Percentiles rank a stretch among this genome's conserved stretches.
phyloP scores from a whole-genome alignment of 2,329 filamentous ascomycete species.

The Metarhizium rileyi region DNA sequence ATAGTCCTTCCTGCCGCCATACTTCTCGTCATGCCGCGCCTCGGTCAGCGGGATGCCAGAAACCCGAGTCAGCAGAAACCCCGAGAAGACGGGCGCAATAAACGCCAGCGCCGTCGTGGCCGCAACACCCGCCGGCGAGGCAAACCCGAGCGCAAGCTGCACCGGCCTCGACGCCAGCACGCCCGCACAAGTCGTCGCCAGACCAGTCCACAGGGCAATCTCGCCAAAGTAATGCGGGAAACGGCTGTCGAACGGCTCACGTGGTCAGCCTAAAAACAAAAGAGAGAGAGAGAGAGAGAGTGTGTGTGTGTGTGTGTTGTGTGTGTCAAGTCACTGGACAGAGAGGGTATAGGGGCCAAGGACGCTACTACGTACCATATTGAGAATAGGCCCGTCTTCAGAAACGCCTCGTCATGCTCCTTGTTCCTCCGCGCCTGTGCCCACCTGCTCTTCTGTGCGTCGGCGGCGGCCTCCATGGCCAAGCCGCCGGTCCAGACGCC shows the following conservation, averaged over 20 bases:
- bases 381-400: slow-evolving; percentile 53
- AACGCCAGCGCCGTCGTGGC: slow-evolving; percentile 34
- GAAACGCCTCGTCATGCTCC: slow-evolving; percentile 56
- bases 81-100: slow-evolving; percentile 54
- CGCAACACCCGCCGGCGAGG: slow-evolving; percentile 24
- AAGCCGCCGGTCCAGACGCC: slow-evolving; percentile 50
- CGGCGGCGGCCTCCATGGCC: slow-evolving; percentile 50
- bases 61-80: slow-evolving; percentile 53
- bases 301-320: too few relatives aligned
- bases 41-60: slow-evolving; percentile 57
- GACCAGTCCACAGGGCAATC: slow-evolving; percentile 57
- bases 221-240: slow-evolving; percentile 70
- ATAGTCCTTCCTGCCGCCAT: slow-evolving; percentile 55
- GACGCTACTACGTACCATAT: slow-evolving; percentile 29
- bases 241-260: slow-evolving; percentile 21
- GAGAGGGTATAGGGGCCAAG: background rate
- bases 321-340: too few relatives aligned
- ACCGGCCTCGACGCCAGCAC: slow-evolving; percentile 44
- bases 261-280: background rate
- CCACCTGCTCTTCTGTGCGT: slow-evolving; percentile 56
- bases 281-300: background rate
- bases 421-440: slow-evolving; percentile 50
- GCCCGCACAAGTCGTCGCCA: slow-evolving; percentile 49
- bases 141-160: slow-evolving; percentile 47
- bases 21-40: slow-evolving; percentile 57